Base-by-base conservation (phyloP, 352 stramenopile genomes). In the Phytophthora melonis region DNA sequence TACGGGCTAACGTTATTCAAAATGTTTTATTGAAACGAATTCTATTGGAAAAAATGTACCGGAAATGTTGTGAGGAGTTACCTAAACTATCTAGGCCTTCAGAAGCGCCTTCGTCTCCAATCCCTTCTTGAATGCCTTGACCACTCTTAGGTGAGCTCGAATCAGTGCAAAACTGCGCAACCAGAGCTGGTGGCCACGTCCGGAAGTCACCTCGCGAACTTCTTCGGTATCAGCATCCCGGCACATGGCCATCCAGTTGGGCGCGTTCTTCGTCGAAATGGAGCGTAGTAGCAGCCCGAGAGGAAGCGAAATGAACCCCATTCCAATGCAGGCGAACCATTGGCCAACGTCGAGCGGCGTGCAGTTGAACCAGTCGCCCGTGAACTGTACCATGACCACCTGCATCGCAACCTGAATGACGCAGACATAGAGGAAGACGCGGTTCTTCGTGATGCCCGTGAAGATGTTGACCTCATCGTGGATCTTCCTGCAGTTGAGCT, bases 401-500 rank as follows among this genome's bases (percentile, higher is more conserved):
- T 99, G 97, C 55, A 98, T 80, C 16, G 91, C 54, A 6, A 97
- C 77, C 43, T 97, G 98, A 27, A 95, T 62, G 0, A 97, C 50
- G 14, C 97, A 87, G 59, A 99, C 97, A 36, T 83, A 84, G 23
- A 97, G 80, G 77, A 99, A 99, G 2, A 99, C 77, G 18, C 75
- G 69, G 84, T 99, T 99, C 36, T 88, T 87, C 5, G 86, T 75
- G 49, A 99, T 91, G 27, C 94, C 93, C 30, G 65, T 73, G 71
- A 99, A 99, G 32, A 98, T 93, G 81, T 99, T 99, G 79, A 92
- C 95, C 60, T 97, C 84, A 78, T 98, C 91, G 77, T 97, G 92
- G 75, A 99, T 98, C 68, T 86, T 86, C 59, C 80, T 80, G 27
- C 71, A 70, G 70, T 91, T 91, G 11, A 91, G 66, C 59, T 90